These are phyloP conservation scores for Naganishia onofrii DNA, from an alignment of 768 basidiomycete genomes.

Conservation along the genomic window DNA sequence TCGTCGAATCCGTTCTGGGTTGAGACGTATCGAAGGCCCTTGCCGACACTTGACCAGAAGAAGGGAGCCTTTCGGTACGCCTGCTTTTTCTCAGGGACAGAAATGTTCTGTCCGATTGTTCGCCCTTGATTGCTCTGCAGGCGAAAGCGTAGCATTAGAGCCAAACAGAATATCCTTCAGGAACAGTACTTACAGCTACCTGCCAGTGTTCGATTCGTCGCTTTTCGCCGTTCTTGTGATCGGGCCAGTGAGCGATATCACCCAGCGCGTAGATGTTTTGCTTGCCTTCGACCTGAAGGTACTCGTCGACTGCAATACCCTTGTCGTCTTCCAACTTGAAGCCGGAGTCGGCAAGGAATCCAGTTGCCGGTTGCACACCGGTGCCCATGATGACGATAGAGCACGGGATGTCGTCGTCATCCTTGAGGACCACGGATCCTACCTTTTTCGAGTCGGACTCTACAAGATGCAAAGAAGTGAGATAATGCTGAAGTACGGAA, in stretches of 20 bases:
- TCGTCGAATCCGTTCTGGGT: slow-evolving; percentile 68
- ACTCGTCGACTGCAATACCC: slow-evolving; percentile 73
- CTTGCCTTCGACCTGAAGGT: slow-evolving; percentile 59
- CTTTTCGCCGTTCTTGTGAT: slow-evolving; percentile 64
- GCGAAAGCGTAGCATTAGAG: background rate
- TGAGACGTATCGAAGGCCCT: slow-evolving; percentile 77
- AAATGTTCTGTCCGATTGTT: slow-evolving; percentile 74
- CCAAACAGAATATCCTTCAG: background rate
- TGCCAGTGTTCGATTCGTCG: slow-evolving; percentile 91
- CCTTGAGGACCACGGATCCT: slow-evolving; percentile 64
- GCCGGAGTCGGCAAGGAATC: slow-evolving; percentile 68
- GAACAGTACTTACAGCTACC: slow-evolving; percentile 74
- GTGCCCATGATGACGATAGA: slow-evolving; percentile 82
- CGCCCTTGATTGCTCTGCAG: slow-evolving; percentile 57
- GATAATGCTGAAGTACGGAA: background rate
- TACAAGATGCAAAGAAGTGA: background rate
- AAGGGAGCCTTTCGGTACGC: slow-evolving; percentile 59
- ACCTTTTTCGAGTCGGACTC: slow-evolving; percentile 58
- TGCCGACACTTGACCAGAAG: slow-evolving; percentile 83
- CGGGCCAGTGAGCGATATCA: slow-evolving; percentile 78
- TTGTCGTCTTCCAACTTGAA: slow-evolving; percentile 67
- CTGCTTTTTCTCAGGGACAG: slow-evolving; percentile 55
- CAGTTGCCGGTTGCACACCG: slow-evolving; percentile 78
- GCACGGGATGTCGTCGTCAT: slow-evolving; percentile 64
- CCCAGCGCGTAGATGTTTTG: slow-evolving; percentile 55